Conservation (phyloP, 176 grass and related monocot species). For the Carex littledalei region DNA sequence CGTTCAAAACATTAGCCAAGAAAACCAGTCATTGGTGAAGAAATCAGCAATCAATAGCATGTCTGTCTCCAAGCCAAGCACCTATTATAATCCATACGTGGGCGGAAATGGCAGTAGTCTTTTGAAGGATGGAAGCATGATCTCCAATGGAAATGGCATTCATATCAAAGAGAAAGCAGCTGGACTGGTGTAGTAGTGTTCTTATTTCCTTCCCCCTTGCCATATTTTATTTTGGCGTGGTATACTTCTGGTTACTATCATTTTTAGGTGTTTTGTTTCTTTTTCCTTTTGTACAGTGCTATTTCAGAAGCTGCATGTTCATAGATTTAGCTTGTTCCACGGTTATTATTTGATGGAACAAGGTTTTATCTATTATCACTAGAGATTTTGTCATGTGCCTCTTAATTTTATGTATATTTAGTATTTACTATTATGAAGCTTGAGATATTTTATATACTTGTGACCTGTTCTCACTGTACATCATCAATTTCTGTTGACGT, state of each 20-base stretch:
- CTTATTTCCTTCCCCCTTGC: not conserved
- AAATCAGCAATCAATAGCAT: constrained; percentile 2
- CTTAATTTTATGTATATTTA: not conserved
- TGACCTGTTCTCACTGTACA: not conserved
- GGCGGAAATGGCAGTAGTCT: not conserved
- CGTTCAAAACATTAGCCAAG: constrained; percentile 15
- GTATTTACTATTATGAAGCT: not conserved
- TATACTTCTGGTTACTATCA: not conserved
- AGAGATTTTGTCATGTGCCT: not conserved
- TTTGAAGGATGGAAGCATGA: constrained; percentile 3
- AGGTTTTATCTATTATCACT: not conserved
- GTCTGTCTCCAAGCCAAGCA: constrained; percentile 10
- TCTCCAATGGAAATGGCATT: constrained; percentile 13
- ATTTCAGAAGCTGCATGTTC: not conserved
- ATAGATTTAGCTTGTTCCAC: constrained; percentile 1
- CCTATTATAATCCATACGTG: not conserved
- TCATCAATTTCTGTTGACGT: not conserved
- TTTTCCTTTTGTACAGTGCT: not conserved
- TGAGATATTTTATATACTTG: not conserved
- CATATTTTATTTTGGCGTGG: not conserved
- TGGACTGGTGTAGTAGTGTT: not conserved
- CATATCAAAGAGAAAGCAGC: constrained; percentile 22
- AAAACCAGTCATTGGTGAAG: not conserved
- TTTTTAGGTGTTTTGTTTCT: not conserved
- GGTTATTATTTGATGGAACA: constrained; percentile 18